phyloP scores from a whole-genome alignment of 2,329 filamentous ascomycete genomes.

The Rhytidhysteron rufulum region DNA sequence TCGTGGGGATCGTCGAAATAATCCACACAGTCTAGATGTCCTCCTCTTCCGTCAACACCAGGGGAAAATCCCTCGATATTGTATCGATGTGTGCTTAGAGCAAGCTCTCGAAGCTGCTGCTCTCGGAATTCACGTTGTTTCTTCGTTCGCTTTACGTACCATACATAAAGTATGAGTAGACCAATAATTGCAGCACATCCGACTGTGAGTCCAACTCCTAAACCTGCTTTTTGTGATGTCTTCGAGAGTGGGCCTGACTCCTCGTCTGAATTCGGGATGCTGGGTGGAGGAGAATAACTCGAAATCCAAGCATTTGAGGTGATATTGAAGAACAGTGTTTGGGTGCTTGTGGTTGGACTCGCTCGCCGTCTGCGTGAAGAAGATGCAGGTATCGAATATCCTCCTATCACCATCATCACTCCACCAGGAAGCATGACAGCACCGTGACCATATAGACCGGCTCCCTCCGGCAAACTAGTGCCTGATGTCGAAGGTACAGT shows the following conservation, averaged over 20 bases:
- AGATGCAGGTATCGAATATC: conserved; percentile 49
- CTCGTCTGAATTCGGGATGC: conserved; percentile 7
- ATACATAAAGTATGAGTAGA: conserved; percentile 44
- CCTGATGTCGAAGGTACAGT: conserved; percentile 53
- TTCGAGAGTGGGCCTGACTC: conserved; percentile 36
- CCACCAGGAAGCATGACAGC: conserved; percentile 58
- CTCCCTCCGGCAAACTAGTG: conserved; percentile 37
- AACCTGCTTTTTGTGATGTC: conserved; percentile 43
- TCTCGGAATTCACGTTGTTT: conserved; percentile 46
- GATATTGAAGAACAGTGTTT: conserved; percentile 57
- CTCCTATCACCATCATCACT: conserved; percentile 60
- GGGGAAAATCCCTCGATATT: conserved; percentile 34
- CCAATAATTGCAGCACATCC: conserved; percentile 40
- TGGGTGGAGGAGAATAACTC: conserved; percentile 51
- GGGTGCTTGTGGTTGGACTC: conserved; percentile 36
- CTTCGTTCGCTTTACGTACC: conserved; percentile 41
- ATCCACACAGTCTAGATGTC: conserved; percentile 38
- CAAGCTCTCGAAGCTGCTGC: conserved; percentile 52
- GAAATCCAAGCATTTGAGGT: conserved; percentile 57
- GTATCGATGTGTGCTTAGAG: conserved; percentile 47
- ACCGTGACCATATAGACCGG: conserved; percentile 59
- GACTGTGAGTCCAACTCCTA: conserved; percentile 43
- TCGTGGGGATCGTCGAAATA: conserved; percentile 21
- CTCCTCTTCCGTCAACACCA: conserved; percentile 33
- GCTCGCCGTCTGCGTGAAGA: conserved; percentile 34